phyloP scores from a whole-genome alignment of 2,329 filamentous ascomycete genomes.

The Berkeleyomyces rouxiae region DNA sequence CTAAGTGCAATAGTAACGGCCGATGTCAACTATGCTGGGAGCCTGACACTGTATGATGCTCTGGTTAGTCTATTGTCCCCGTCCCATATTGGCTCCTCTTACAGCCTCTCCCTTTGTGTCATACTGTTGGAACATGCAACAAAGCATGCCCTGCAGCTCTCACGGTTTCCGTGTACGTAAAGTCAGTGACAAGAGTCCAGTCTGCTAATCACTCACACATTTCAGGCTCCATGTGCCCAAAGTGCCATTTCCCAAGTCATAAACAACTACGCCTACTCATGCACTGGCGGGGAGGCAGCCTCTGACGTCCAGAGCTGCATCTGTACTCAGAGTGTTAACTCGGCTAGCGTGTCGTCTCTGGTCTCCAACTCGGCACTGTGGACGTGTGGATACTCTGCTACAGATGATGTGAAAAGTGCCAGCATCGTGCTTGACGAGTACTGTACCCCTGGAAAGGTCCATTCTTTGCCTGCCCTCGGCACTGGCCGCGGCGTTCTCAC shows the following conservation, averaged over 20 bases:
- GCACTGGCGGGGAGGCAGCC: constrained; percentile 26
- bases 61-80: constrained; percentile 21
- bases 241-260: constrained; percentile 30
- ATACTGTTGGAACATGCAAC: too few relatives aligned
- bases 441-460: constrained; percentile 28
- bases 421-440: constrained; percentile 30
- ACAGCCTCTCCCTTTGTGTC: constrained; percentile 6
- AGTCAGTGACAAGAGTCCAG: too few relatives aligned
- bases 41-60: constrained; percentile 26
- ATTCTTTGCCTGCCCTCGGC: constrained; percentile 26
- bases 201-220: background rate
- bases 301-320: constrained; percentile 33
- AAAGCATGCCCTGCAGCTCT: too few relatives aligned
- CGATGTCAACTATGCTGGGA: constrained; percentile 28
- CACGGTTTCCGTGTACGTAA: too few relatives aligned
- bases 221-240: constrained; percentile 34
- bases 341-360: constrained; percentile 22
- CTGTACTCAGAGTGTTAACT: constrained; percentile 32
- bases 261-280: constrained; percentile 25
- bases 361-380: constrained; percentile 26
- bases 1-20: background rate
- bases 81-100: background rate
- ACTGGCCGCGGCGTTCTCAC: constrained; percentile 27
- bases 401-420: constrained; percentile 32
- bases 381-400: constrained; percentile 30